Evolutionary conservation across 768 basidiomycete genomes (phyloP), one percentile per base, ranked within the genome.

Genomic region (Auricularia heimuer): DNA sequence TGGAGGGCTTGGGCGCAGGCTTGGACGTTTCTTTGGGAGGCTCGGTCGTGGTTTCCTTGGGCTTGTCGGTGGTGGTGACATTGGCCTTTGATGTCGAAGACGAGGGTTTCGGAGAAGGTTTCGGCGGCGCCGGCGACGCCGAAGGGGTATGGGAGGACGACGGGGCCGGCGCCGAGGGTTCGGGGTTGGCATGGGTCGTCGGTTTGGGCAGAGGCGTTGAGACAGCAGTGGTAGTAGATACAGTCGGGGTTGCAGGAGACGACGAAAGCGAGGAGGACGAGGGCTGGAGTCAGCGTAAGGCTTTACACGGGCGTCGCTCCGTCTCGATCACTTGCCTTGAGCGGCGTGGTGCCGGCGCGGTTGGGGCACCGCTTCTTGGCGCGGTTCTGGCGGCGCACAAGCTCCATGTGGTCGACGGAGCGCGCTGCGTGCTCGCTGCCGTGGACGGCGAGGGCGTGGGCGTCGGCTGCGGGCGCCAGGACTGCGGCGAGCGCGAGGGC

Each of bases 371-470:
- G 21, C 56, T 60, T 60, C 29, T 35, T 35, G 56, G 56, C 21
- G 16, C 24, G 14, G 56, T 14, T 35, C 29, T 14, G 16, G 56
- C 56, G 56, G 24, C 56, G 56, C 16, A 24, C 34, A 0, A 60
- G 34, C 34, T 14, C 56, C 11, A 14, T 33, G 56, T 60, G 56
- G 47, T 51, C 47, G 16, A 24, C 29, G 29, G 56, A 1, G 56
- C 56, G 56, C 56, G 29, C 11, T 7, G 8, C 24, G 10, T 29
- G 34, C n/a, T 29, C 29, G 56, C 56, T 34, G 29, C 29, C 24
- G 56, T 33, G 56, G 29, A 35, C 56, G 56, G 56, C 24, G 56
- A 60, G 56, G 24, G 56, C 56, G 56, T 60, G 24, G 56, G 56
- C 34, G 29, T 34, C 29, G 29, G 11, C 29, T 21, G 34, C 56